These are phyloP conservation scores for Aspergillus pseudotamarii DNA, from an alignment of 2,329 filamentous ascomycete species.

Conservation along the genomic window DNA sequence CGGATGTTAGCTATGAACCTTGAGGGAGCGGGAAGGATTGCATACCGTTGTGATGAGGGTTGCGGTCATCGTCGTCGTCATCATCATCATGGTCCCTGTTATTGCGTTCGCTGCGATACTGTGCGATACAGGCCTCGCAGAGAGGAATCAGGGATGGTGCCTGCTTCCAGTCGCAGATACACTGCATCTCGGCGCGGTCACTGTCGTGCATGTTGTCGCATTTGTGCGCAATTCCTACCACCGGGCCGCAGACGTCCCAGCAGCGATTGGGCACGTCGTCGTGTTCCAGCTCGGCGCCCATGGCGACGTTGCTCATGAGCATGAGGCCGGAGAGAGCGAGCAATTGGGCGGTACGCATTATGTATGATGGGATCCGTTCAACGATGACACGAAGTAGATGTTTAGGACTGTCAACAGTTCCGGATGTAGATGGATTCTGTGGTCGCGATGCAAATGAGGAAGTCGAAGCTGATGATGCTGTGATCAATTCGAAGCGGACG, in stretches of 20 bases:
- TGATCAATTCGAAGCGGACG: neutral
- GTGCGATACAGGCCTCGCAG: slow-evolving; percentile 37
- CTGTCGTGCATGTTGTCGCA: slow-evolving; percentile 29
- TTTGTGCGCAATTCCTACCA: slow-evolving; percentile 26
- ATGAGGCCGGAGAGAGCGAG: slow-evolving; percentile 29
- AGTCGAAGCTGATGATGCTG: neutral
- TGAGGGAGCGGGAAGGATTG: too few relatives aligned
- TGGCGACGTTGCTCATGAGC: slow-evolving; percentile 24
- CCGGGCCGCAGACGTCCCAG: slow-evolving; percentile 28
- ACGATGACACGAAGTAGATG: neutral
- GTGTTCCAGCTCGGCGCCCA: slow-evolving; percentile 30
- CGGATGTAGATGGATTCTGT: neutral
- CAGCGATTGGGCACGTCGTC: slow-evolving; percentile 33
- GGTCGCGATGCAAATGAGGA: neutral
- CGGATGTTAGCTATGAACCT: slow-evolving; percentile 11
- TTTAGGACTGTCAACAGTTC: neutral
- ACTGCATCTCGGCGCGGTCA: slow-evolving; percentile 29
- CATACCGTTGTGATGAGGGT: slow-evolving; percentile 33
- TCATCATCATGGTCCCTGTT: slow-evolving; percentile 16
- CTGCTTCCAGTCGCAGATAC: slow-evolving; percentile 31
- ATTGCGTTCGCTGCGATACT: slow-evolving; percentile 22
- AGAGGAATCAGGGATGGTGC: slow-evolving; percentile 31
- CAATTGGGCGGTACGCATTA: slow-evolving; percentile 27
- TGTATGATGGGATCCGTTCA: slow-evolving; percentile 5
- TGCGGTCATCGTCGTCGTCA: slow-evolving; percentile 14